Evolutionary conservation across 2,329 filamentous ascomycete genomes (phyloP).

Genomic region (Pyrenophora graminea): DNA sequence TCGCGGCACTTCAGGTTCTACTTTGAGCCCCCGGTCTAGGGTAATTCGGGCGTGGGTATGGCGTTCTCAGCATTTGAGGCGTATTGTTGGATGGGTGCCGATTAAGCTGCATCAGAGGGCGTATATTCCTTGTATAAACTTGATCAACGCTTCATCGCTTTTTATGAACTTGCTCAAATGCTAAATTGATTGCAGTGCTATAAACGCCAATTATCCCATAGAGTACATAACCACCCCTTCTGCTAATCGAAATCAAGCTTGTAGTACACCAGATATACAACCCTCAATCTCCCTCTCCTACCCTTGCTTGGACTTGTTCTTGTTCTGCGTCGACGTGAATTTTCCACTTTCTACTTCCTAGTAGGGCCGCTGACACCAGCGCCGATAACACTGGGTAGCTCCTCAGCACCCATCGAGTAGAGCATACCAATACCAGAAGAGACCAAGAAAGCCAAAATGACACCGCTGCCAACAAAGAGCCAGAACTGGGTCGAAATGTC

Average conservation of each 20-base stretch:
- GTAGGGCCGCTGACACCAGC: conserved; percentile 78
- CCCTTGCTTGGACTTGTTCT: neutral
- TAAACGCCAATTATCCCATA: conserved; percentile 37
- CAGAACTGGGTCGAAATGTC: conserved; percentile 90
- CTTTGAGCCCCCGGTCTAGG: neutral
- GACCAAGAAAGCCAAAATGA: conserved; percentile 70
- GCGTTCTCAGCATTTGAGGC: conserved; percentile 14
- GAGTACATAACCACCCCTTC: conserved; percentile 21
- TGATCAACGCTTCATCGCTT: too few relatives aligned
- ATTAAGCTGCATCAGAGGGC: conserved; percentile 1
- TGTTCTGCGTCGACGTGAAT: neutral
- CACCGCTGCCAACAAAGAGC: conserved; percentile 75
- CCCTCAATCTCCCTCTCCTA: neutral
- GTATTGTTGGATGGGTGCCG: conserved; percentile 7
- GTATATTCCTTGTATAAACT: conserved; percentile 1
- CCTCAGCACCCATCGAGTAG: conserved; percentile 81
- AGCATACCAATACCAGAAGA: conserved; percentile 76
- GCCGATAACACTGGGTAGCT: conserved; percentile 92
- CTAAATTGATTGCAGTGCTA: conserved; percentile 40
- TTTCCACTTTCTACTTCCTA: conserved; percentile 41
- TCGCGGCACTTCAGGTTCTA: neutral
- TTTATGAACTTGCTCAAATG: conserved; percentile 15
- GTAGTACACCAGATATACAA: conserved; percentile 42
- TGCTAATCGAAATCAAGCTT: conserved; percentile 24
- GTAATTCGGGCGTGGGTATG: neutral